A percentile compares a stretch with the other conserved stretches of the same genome.
These are phyloP conservation scores for Boletus rubropictus DNA, from an alignment of 768 basidiomycete genomes.

Conservation along the genomic window DNA sequence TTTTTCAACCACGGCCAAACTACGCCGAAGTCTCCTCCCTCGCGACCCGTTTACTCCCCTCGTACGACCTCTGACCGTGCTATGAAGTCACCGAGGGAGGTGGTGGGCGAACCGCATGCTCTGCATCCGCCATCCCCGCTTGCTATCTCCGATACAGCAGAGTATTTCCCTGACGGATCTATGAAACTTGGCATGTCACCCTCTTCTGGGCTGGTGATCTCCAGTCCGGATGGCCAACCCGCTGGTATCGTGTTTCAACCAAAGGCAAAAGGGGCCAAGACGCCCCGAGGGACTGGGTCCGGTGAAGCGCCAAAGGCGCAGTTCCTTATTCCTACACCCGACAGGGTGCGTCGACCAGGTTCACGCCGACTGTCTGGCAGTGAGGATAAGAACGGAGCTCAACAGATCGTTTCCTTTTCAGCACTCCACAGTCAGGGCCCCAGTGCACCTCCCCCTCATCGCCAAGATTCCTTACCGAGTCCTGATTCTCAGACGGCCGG, in stretches of 20 bases:
- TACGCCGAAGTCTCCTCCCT: conserved; percentile 40
- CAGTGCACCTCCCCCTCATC: conserved; percentile 10
- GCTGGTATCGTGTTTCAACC: conserved; percentile 97
- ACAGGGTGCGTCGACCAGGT: conserved; percentile 23
- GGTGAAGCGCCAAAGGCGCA: conserved; percentile 47
- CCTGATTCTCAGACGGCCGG: conserved; percentile 14
- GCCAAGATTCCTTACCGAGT: conserved; percentile 23
- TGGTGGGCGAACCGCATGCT: conserved; percentile 33
- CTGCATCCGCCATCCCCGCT: conserved; percentile 64
- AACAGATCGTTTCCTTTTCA: conserved; percentile 26
- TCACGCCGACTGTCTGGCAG: conserved; percentile 25
- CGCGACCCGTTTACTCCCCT: conserved; percentile 38
- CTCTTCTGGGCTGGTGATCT: conserved; percentile 83
- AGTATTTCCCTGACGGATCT: conserved; percentile 61
- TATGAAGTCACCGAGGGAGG: conserved; percentile 47
- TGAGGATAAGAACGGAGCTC: conserved; percentile 26
- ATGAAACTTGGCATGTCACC: conserved; percentile 68
- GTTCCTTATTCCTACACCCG: conserved; percentile 26
- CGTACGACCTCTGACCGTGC: conserved; percentile 63
- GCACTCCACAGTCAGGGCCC: conserved; percentile 22
- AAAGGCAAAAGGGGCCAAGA: conserved; percentile 37
- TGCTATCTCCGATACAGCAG: conserved; percentile 62
- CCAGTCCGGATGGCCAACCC: conserved; percentile 88
- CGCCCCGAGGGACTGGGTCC: conserved; percentile 26
- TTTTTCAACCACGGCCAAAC: conserved; percentile 34